Conservation (phyloP, 768 basidiomycete species). For the Trichaptum fuscoviolaceum region DNA sequence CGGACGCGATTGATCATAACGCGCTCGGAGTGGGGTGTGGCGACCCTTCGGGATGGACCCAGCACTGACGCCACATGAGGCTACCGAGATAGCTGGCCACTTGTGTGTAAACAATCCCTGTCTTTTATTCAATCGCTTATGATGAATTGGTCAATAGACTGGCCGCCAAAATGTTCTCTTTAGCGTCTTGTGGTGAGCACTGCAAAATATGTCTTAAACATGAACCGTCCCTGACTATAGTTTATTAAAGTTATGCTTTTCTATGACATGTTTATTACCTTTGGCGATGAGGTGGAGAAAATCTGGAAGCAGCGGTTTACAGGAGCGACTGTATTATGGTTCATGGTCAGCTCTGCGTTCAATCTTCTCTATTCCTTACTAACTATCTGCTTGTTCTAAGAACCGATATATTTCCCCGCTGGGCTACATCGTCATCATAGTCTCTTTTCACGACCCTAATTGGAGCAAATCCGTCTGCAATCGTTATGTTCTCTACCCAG, state of each 20-base stretch:
- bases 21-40: neutral
- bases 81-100: neutral
- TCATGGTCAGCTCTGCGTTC: conserved; percentile 12
- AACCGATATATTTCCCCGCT: conserved; percentile 22
- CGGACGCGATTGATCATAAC: neutral
- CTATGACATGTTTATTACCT: conserved; percentile 19
- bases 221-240: neutral
- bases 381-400: conserved; percentile 10
- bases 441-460: conserved; percentile 18
- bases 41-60: neutral
- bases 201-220: neutral
- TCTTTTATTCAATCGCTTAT: neutral
- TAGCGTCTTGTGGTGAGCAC: conserved; percentile 17
- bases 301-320: conserved; percentile 21
- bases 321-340: conserved; percentile 20
- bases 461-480: conserved; percentile 16
- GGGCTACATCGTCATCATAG: conserved; percentile 23
- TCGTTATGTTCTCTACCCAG: conserved; percentile 20
- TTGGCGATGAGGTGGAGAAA: conserved; percentile 18
- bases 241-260: conserved; percentile 15
- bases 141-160: conserved; percentile 6
- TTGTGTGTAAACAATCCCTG: neutral
- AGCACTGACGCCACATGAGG: neutral
- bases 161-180: conserved; percentile 18
- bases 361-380: neutral